Evolutionary conservation across 208 protist species (phyloP).

Genomic region (Trypanosoma lewisi): DNA sequence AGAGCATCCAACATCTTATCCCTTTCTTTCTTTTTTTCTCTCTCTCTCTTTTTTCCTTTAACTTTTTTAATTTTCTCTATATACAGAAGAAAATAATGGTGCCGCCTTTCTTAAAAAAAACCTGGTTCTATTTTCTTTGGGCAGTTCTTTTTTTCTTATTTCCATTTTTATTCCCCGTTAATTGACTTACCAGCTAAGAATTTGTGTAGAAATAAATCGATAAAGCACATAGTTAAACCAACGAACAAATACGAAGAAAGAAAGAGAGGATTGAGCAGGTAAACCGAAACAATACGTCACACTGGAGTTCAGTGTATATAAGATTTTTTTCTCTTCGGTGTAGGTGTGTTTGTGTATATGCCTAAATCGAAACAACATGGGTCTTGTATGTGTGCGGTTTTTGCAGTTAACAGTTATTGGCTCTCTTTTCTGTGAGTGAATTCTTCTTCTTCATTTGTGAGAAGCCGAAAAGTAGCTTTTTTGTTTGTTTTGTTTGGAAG

Average conservation of each 20-base stretch:
- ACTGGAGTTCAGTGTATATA: not conserved
- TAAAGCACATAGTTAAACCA: not conserved
- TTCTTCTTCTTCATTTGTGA: too few species aligned
- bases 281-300: not conserved
- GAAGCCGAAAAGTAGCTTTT: not conserved
- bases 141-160: constrained; percentile 12
- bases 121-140: too few species aligned
- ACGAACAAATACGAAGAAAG: too few species aligned
- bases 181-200: not conserved
- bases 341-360: not conserved
- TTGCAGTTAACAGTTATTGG: too few species aligned
- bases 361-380: too few species aligned
- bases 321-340: not conserved
- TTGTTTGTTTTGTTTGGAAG: not conserved
- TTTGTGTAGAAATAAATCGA: not conserved
- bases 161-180: not conserved
- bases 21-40: constrained; percentile 12
- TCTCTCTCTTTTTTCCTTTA: not conserved
- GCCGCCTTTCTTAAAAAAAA: too few species aligned
- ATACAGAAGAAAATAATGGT: too few species aligned
- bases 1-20: not conserved
- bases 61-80: too few species aligned
- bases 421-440: too few species aligned
- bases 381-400: too few species aligned
- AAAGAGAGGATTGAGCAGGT: not conserved